Evolutionary conservation across 2,329 filamentous ascomycete species (phyloP), one percentile per base, ranked within the genome.

Genomic region (Ambrosiella beaveri): DNA sequence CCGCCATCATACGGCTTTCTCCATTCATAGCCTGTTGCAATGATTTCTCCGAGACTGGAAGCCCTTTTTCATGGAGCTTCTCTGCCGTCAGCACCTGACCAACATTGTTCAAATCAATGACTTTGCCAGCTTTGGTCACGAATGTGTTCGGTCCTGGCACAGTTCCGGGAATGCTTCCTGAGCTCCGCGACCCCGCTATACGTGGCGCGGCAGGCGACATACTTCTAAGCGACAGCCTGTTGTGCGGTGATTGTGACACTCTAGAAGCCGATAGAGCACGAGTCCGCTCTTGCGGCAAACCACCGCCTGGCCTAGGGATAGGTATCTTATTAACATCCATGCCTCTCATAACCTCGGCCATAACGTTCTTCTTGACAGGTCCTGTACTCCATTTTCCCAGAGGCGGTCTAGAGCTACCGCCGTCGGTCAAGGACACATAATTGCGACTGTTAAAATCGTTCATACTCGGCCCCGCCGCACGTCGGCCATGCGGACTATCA

Each of bases 1-100:
- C 7, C n/a, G 15, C 52, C 52, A 54, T 54, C 52, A 54, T 38
- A 9, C 52, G 36, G 3, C 12, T 19, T 13, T 44, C 39, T 27
- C 47, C 47, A 36, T 51, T 51, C 8, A 27, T 35, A 13, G 52
- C 52, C 37, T 39, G 36, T 38, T 54, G 52, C 37, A 54, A 35
- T 12, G 36, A 39, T 6, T 19, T 54, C 36, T 54, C 35, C n/a
- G 52, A 54, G 27, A 54, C 73, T 6, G 83, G 76, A 38, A 91
- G 70, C 55, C 74, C 76, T 4, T 82, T 81, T 37, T 75, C 76
- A 2, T 80, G 74, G 49, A 90, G 70, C 55, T 83, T 82, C 9
- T 84, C 84, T 65, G 90, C 84, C 1, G 85, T 88, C 15, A 89
- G 71, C 60, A 80, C 78, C 55, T 82, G 76, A 65, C 89, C 87